Percentiles rank a stretch among this genome's conserved stretches.
These are phyloP conservation scores for Fusarium pininemorale DNA, from an alignment of 2,329 filamentous ascomycete genomes.

Conservation along the genomic window DNA sequence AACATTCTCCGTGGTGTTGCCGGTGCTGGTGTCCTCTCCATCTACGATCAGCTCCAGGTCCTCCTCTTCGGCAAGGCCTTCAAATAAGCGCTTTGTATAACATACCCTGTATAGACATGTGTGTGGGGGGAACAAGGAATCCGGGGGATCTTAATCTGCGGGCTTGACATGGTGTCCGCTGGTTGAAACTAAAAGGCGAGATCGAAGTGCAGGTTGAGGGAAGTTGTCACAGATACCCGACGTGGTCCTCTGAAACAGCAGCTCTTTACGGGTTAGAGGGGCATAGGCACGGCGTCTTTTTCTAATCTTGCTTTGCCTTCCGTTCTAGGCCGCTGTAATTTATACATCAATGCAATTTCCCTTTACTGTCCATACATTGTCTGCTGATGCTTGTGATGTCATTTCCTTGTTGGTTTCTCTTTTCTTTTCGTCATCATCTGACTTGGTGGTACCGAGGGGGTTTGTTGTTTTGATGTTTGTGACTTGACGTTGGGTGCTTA, in stretches of 20 bases:
- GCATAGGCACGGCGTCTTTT: constrained; percentile 59
- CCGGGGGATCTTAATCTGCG: constrained; percentile 44
- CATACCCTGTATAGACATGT: constrained; percentile 54
- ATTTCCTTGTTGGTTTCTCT: background rate
- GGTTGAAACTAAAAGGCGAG: constrained; percentile 58
- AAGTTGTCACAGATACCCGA: constrained; percentile 53
- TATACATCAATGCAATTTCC: constrained; percentile 69
- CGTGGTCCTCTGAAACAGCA: constrained; percentile 52
- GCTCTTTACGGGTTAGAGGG: constrained; percentile 59
- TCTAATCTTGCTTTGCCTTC: constrained; percentile 56
- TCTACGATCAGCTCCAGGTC: constrained; percentile 99
- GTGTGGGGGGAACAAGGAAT: constrained; percentile 44
- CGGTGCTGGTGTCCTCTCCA: constrained; percentile 99
- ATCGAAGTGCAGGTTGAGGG: constrained; percentile 56
- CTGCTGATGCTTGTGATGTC: background rate
- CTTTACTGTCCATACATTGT: constrained; percentile 42
- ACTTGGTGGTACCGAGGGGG: background rate
- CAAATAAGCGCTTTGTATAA: constrained; percentile 67
- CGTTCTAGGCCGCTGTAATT: constrained; percentile 69
- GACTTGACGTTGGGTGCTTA: background rate
- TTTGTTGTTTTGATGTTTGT: background rate
- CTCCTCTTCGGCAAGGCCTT: constrained; percentile 99
- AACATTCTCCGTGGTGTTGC: constrained; percentile 99
- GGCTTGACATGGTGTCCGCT: constrained; percentile 51
- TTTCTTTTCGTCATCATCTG: background rate